Percentiles rank a stretch among this genome's conserved stretches.
Evolutionary conservation across 108 stramenopile species (phyloP).

Genomic region (Skeletonema grethae): DNA sequence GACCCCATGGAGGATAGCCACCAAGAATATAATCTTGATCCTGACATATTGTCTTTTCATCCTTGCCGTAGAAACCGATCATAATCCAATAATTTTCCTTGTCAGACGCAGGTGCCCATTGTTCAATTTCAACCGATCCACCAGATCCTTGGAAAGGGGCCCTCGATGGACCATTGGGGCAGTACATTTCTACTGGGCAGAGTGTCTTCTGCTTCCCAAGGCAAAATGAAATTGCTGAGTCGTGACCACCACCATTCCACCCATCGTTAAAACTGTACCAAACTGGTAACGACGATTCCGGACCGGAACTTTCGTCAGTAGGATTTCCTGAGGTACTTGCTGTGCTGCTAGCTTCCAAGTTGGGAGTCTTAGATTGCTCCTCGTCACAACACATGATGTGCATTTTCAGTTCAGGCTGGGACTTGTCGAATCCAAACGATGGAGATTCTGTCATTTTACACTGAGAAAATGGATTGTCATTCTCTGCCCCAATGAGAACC

Average conservation of each 20-base stretch:
- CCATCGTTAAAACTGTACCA: conserved; percentile 21
- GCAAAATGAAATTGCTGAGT: conserved; percentile 16
- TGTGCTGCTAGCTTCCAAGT: neutral
- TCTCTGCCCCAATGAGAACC: neutral
- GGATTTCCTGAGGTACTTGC: neutral
- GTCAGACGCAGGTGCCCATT: conserved; percentile 28
- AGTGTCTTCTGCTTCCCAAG: conserved; percentile 10
- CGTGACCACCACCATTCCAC: conserved; percentile 17
- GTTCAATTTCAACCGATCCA: conserved; percentile 14
- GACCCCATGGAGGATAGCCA: conserved; percentile 25
- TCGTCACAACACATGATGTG: conserved; percentile 1
- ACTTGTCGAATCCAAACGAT: neutral
- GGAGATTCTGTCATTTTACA: neutral
- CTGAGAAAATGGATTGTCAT: neutral
- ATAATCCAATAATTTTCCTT: conserved; percentile 23
- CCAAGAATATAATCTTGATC: neutral
- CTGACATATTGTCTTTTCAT: neutral
- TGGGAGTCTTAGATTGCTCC: neutral
- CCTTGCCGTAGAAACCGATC: conserved; percentile 6
- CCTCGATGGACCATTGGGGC: conserved; percentile 23
- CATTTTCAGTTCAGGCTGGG: neutral
- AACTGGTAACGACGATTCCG: neutral
- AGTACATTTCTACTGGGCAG: conserved; percentile 24
- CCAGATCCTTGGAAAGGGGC: conserved; percentile 18
- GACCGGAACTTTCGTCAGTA: neutral